These are phyloP conservation scores for Pleurostoma richardsiae DNA, from an alignment of 2,329 filamentous ascomycete genomes.

Conservation along the genomic window DNA sequence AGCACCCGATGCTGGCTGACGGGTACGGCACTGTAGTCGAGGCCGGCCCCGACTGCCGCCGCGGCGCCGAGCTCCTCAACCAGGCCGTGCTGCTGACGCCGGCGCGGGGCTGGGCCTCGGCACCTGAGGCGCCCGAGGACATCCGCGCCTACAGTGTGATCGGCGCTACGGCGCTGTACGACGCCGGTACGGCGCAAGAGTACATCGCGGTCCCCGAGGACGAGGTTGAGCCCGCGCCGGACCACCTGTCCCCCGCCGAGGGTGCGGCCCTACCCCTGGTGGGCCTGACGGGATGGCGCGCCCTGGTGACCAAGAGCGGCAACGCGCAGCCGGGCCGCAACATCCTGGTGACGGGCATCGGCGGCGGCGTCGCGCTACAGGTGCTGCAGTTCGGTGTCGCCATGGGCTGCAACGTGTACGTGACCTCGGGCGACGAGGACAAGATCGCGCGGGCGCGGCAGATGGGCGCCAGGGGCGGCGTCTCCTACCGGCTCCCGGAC, in stretches of 20 bases:
- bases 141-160: constrained; percentile 54
- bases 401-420: constrained; percentile 71
- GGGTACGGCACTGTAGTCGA: constrained; percentile 70
- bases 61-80: constrained; percentile 36
- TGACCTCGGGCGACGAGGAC: constrained; percentile 67
- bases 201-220: constrained; percentile 61
- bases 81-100: constrained; percentile 77
- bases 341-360: constrained; percentile 84
- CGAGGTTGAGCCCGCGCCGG: constrained; percentile 73
- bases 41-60: constrained; percentile 41
- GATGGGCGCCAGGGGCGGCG: constrained; percentile 77
- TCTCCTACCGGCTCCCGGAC: constrained; percentile 68
- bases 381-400: constrained; percentile 75
- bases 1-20: constrained; percentile 74
- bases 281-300: constrained; percentile 84
- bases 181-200: constrained; percentile 70
- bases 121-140: constrained; percentile 69
- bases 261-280: constrained; percentile 81
- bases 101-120: constrained; percentile 68
- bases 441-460: constrained; percentile 70
- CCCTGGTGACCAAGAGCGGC: constrained; percentile 71
- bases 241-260: constrained; percentile 66
- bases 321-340: constrained; percentile 63
- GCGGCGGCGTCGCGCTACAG: constrained; percentile 84
- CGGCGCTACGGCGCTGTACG: constrained; percentile 61